phyloP scores from a whole-genome alignment of 2,329 filamentous ascomycete genomes.

The Fusarium sp. region DNA sequence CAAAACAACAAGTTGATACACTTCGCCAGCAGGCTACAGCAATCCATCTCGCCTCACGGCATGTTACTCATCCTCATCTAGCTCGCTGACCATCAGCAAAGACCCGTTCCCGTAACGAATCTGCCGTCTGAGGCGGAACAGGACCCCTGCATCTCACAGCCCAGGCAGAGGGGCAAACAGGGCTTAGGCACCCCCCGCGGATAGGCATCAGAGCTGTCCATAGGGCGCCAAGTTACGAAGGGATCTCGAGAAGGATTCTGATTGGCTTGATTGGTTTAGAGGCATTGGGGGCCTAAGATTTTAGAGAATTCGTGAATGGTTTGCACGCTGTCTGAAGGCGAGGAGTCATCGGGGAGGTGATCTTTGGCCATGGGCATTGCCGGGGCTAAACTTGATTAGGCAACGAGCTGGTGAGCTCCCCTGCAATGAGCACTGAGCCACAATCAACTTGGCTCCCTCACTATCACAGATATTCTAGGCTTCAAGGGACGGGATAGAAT shows the following conservation, averaged over 20 bases:
- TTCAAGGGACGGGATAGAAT: neutral
- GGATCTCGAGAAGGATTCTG: no score
- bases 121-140: neutral
- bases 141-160: slow-evolving; percentile 14
- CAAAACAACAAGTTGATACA: neutral
- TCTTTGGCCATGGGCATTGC: neutral
- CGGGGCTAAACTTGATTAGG: neutral
- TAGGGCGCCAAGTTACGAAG: neutral
- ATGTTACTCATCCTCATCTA: slow-evolving; percentile 32
- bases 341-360: neutral
- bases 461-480: neutral
- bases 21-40: slow-evolving; percentile 4
- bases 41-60: neutral
- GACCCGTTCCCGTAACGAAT: neutral
- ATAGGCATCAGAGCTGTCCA: neutral
- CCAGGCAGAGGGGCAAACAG: slow-evolving; percentile 12
- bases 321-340: neutral
- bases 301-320: neutral
- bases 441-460: neutral
- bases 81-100: neutral
- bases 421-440: neutral
- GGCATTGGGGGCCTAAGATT: neutral
- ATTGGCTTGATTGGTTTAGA: neutral
- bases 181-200: slow-evolving; percentile 8
- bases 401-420: neutral